Conservation (phyloP, 176 grass and related monocot genomes). For the Areca catechu region DNA sequence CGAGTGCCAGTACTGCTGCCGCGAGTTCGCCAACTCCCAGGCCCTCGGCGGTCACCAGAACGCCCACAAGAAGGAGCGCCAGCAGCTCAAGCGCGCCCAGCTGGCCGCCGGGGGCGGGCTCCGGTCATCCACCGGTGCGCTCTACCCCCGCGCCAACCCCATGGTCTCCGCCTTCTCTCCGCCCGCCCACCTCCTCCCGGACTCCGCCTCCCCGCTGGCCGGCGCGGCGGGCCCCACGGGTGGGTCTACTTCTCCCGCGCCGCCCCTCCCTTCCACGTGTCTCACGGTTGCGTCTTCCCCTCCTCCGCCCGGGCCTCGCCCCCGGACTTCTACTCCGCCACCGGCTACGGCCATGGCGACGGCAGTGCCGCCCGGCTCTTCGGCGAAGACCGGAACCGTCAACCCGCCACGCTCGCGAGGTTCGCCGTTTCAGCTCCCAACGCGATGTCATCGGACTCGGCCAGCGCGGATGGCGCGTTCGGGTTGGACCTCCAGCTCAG, state of each 20-base stretch:
- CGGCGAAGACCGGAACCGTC: neutral
- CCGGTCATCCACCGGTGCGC: neutral
- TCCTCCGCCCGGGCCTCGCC: conserved; percentile 2
- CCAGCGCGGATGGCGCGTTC: neutral
- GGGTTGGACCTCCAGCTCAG: conserved; percentile 13
- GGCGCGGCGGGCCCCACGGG: conserved; percentile 28
- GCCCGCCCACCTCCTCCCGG: conserved; percentile 47
- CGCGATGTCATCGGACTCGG: neutral
- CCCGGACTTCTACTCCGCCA: neutral
- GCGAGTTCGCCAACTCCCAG: conserved; percentile 25
- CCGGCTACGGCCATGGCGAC: conserved; percentile 14
- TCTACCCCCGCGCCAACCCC: neutral
- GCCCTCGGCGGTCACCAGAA: conserved; percentile 25
- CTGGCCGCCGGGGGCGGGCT: conserved; percentile 1
- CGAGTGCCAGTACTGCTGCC: conserved; percentile 27
- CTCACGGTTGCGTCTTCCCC: conserved; percentile 72
- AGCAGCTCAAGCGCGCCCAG: conserved; percentile 16
- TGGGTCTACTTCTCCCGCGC: conserved; percentile 95
- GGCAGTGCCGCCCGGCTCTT: neutral
- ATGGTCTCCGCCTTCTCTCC: neutral
- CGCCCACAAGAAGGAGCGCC: conserved; percentile 30
- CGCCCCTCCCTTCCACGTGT: conserved; percentile 53
- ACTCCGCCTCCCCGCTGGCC: conserved; percentile 7
- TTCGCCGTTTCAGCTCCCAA: neutral
- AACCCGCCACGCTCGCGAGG: neutral